phyloP scores from a whole-genome alignment of 1,284 basidiomycete genomes.

The Boletus smithii region DNA sequence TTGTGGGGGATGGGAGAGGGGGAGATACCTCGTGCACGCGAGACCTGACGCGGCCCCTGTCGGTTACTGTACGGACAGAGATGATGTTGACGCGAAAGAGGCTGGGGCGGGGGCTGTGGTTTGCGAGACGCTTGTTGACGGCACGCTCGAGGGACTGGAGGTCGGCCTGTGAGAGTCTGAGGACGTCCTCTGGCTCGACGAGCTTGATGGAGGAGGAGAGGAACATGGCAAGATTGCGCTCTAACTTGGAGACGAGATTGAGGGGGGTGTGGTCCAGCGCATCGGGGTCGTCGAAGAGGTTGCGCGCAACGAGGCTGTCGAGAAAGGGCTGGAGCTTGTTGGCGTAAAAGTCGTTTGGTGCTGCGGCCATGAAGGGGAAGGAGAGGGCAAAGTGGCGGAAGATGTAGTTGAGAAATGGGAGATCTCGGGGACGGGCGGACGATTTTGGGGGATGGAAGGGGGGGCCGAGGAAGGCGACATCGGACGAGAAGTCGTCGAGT shows the following conservation, averaged over 20 bases:
- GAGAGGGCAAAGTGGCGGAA: constrained; percentile 89
- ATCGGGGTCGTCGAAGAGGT: constrained; percentile 64
- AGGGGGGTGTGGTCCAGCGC: constrained; percentile 49
- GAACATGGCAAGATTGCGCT: constrained; percentile 82
- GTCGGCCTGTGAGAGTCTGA: constrained; percentile 80
- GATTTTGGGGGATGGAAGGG: constrained; percentile 74
- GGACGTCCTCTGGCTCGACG: constrained; percentile 79
- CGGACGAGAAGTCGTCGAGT: constrained; percentile 64
- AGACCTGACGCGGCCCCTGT: constrained; percentile 81
- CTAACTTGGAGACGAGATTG: constrained; percentile 69
- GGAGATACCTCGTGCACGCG: constrained; percentile 74
- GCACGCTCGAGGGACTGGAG: constrained; percentile 71
- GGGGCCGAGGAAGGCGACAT: constrained; percentile 81
- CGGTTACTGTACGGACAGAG: constrained; percentile 74
- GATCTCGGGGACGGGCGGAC: constrained; percentile 56
- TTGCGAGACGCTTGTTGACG: constrained; percentile 57
- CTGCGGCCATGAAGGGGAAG: constrained; percentile 87
- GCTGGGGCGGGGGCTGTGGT: constrained; percentile 43
- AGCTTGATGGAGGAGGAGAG: constrained; percentile 80
- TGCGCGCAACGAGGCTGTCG: constrained; percentile 74
- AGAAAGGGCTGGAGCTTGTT: constrained; percentile 92
- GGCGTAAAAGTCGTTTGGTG: constrained; percentile 86
- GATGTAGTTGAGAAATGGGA: constrained; percentile 85
- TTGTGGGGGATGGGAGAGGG: constrained; percentile 8
- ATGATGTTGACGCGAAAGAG: constrained; percentile 88